A percentile compares a stretch with the other conserved stretches of the same genome.
Evolutionary conservation across 2,329 filamentous ascomycete species (phyloP).

Genomic region (Hortaea sp.): DNA sequence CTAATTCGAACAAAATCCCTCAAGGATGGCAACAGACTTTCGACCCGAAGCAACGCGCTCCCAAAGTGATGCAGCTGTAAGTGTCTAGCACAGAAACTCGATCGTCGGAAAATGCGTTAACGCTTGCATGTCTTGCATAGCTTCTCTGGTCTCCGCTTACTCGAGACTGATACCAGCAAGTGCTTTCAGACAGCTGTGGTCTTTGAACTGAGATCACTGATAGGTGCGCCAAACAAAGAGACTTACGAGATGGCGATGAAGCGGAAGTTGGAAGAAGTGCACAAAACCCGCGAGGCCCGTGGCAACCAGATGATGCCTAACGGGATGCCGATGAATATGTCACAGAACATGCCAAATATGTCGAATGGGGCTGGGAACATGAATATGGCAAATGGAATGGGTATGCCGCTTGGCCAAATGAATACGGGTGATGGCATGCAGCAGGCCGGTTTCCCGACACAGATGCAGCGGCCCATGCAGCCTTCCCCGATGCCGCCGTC

Average conservation of each 20-base stretch:
- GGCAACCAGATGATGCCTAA: conserved; percentile 1
- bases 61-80: conserved; percentile 24
- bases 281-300: conserved; percentile 11
- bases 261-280: conserved; percentile 19
- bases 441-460: conserved; percentile 15
- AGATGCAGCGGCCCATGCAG: conserved; percentile 20
- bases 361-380: conserved; percentile 16
- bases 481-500: conserved; percentile 14
- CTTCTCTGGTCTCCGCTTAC: conserved; percentile 3
- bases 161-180: conserved; percentile 3
- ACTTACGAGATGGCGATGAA: conserved; percentile 17
- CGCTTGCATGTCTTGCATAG: not conserved
- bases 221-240: conserved; percentile 16
- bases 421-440: conserved; percentile 7
- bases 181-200: conserved; percentile 17
- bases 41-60: conserved; percentile 18
- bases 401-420: conserved; percentile 18
- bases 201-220: conserved; percentile 18
- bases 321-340: conserved; percentile 1
- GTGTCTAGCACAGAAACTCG: conserved; percentile 4
- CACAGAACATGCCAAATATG: conserved; percentile 19
- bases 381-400: conserved; percentile 13
- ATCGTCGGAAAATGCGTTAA: not conserved
- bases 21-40: conserved; percentile 25
- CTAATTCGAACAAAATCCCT: conserved; percentile 9